Evolutionary conservation across 2,329 filamentous ascomycete genomes (phyloP), one percentile per base, ranked within the genome.

Genomic region (Periconia sp.): DNA sequence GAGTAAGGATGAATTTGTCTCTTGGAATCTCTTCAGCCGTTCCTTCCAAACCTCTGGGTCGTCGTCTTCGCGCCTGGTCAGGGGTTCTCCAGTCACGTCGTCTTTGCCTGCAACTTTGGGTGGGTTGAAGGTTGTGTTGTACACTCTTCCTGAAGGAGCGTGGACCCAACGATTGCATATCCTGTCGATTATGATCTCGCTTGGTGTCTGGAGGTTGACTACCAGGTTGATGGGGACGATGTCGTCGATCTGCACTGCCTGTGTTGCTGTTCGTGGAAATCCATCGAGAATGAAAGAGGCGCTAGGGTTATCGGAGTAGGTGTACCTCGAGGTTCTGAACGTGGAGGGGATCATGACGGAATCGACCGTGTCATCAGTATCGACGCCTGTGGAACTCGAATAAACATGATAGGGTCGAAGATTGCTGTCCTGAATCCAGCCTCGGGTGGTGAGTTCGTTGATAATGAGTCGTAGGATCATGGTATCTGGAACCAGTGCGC

Each of bases 241-340:
- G 44, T 79, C 77, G 70, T 96, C 92, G 45, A 97, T 83, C 53
- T 87, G 87, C 41, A 77, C 74, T 27, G 92, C 94, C 76, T 99
- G 94, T 2, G 79, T 71, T 1, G 90, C 89, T 7, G 91, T 99
- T 60, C 94, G 89, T 2, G 94, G 94, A 75, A 97, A 99, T 15
- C 94, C 94, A 72, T 99, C 94, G 49, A 99, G 88, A 59, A 99
- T 89, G 74, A 97, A 97, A 1, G 92, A 96, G 9, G 92, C 91
- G 1, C 85, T 79, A 0, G 92, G 89, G 58, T 88, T 82, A 41
- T 94, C 83, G 46, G 87, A 77, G 65, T 78, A 80, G 30, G 70
- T 72, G 68, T 78, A 81, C 50, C 64, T 68, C 31, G 68, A 60
- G 10, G 66, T 61, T 18, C 68, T 66, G 31, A 78, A 58, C 19